Percentiles rank a stretch among this genome's conserved stretches.
Evolutionary conservation across 1,284 basidiomycete species (phyloP).

Genomic region (Tilletia walkeri): DNA sequence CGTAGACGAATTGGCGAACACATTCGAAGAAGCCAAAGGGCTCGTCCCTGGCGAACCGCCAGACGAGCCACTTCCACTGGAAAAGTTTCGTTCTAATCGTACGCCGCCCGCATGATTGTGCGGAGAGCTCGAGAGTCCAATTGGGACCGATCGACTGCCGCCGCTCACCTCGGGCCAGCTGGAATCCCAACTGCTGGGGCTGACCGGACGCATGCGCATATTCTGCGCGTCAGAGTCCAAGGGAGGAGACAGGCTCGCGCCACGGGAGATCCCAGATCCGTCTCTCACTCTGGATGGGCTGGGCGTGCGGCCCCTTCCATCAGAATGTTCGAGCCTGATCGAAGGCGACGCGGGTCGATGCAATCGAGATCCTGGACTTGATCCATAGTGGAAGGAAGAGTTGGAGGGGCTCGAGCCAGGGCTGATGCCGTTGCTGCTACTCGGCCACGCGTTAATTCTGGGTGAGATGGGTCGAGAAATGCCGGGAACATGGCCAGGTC

Average conservation of each 20-base stretch:
- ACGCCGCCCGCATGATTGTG: background rate
- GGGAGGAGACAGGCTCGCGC: background rate
- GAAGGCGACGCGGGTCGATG: background rate
- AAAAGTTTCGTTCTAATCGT: slow-evolving; percentile 7
- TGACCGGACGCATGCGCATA: background rate
- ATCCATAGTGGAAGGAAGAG: background rate
- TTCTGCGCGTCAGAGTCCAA: background rate
- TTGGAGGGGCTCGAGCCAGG: slow-evolving; percentile 1
- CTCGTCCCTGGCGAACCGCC: slow-evolving; percentile 2
- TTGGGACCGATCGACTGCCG: background rate
- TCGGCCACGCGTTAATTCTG: background rate
- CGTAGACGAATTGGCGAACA: background rate
- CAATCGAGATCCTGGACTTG: background rate
- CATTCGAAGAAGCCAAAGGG: background rate
- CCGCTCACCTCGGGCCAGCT: slow-evolving; percentile 5
- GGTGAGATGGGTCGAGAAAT: slow-evolving; percentile 10
- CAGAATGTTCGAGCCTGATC: background rate
- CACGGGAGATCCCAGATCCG: background rate
- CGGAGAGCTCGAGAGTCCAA: slow-evolving; percentile 13
- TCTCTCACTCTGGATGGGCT: background rate
- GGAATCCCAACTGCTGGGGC: slow-evolving; percentile 11
- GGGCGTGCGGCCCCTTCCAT: background rate
- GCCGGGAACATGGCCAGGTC: background rate
- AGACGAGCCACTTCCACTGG: slow-evolving; percentile 1
- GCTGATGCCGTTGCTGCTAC: background rate